Evolutionary conservation across 495 filamentous ascomycete species (phyloP).

Genomic region (Tuber umbilicatum): DNA sequence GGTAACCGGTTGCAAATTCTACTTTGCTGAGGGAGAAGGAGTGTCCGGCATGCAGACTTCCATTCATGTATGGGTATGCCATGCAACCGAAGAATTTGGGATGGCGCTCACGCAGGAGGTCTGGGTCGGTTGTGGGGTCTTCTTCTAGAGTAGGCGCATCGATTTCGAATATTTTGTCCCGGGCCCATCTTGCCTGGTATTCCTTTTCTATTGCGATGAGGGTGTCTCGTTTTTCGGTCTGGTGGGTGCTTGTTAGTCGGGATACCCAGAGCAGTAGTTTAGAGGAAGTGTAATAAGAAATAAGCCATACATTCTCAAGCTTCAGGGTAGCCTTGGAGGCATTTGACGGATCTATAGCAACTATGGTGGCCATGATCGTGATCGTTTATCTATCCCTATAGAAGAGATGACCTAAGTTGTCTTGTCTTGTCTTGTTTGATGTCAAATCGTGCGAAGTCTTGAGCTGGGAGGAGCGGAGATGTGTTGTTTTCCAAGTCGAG

Average conservation of each 20-base stretch:
- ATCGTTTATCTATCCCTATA: background rate
- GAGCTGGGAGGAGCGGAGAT: background rate
- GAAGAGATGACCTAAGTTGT: background rate
- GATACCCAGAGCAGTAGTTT: constrained; percentile 16
- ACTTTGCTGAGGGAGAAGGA: constrained; percentile 83
- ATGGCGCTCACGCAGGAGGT: constrained; percentile 66
- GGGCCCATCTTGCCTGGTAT: constrained; percentile 81
- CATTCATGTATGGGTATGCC: constrained; percentile 97
- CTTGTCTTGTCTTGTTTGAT: background rate
- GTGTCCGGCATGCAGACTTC: constrained; percentile 85
- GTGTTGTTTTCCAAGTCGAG: background rate
- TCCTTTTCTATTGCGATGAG: constrained; percentile 84
- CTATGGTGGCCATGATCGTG: constrained; percentile 28
- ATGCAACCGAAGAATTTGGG: constrained; percentile 93
- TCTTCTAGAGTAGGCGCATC: constrained; percentile 73
- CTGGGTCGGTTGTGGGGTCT: constrained; percentile 62
- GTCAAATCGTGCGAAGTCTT: background rate
- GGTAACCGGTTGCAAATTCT: constrained; percentile 78
- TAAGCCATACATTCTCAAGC: constrained; percentile 58
- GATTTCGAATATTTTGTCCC: constrained; percentile 70
- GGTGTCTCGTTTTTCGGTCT: constrained; percentile 91
- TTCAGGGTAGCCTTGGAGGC: constrained; percentile 63
- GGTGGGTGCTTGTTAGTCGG: constrained; percentile 15
- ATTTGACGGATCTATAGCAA: constrained; percentile 56
- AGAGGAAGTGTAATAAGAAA: constrained; percentile 41